Evolutionary conservation across 2,329 filamentous ascomycete species (phyloP).

Genomic region (Magnaporthiopsis rhizophila): DNA sequence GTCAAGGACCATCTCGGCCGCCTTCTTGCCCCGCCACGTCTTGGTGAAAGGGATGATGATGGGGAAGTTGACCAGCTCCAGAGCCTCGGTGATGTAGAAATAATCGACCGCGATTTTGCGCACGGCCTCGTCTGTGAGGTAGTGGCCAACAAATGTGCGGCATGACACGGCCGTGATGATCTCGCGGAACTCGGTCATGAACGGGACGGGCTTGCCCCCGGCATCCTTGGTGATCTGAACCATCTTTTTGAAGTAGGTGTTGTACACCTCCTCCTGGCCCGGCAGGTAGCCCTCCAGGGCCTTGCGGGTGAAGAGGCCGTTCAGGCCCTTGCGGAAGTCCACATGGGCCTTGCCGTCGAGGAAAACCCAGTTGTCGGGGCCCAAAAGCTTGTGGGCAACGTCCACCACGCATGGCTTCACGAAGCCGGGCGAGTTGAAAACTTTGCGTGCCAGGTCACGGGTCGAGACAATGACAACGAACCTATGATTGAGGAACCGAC

Average conservation of each 20-base stretch:
- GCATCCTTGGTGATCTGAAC: constrained; percentile 65
- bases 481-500: constrained; percentile 34
- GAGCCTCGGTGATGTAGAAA: constrained; percentile 88
- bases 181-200: constrained; percentile 88
- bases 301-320: constrained; percentile 85
- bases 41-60: constrained; percentile 93
- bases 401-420: constrained; percentile 98
- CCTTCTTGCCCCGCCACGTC: constrained; percentile 96
- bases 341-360: constrained; percentile 91
- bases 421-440: constrained; percentile 87
- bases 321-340: constrained; percentile 94
- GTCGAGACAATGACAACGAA: constrained; percentile 96
- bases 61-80: constrained; percentile 97
- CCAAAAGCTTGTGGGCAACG: constrained; percentile 84
- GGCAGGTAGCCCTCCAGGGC: constrained; percentile 85
- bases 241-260: constrained; percentile 75
- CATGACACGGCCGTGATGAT: constrained; percentile 91
- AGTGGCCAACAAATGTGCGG: constrained; percentile 94
- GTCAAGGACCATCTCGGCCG: constrained; percentile 80
- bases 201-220: constrained; percentile 67
- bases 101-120: constrained; percentile 96
- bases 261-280: constrained; percentile 86
- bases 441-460: constrained; percentile 90
- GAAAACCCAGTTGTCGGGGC: constrained; percentile 93
- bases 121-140: constrained; percentile 82